Conservation (phyloP, 2,329 filamentous ascomycete species). For the Penicillium sp. region DNA sequence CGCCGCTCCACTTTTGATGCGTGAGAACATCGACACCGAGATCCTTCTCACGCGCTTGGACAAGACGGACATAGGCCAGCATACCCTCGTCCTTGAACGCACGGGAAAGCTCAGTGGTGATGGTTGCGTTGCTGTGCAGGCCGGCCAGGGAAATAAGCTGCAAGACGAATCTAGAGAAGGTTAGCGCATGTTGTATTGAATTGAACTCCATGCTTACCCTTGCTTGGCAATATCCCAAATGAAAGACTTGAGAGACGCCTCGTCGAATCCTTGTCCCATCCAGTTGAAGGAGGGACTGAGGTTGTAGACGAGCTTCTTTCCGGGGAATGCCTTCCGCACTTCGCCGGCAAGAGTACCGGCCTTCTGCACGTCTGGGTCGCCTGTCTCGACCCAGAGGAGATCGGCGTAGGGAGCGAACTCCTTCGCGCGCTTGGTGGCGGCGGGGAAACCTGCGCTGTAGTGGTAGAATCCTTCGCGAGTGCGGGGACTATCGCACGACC, state of each 20-base stretch:
- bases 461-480: conserved; percentile 74
- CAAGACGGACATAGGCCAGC: conserved; percentile 93
- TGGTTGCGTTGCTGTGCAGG: conserved; percentile 64
- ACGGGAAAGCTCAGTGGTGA: conserved; percentile 73
- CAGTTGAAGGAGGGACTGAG: conserved; percentile 97
- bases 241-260: conserved; percentile 81
- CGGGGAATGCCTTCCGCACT: conserved; percentile 69
- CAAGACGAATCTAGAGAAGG: conserved; percentile 55
- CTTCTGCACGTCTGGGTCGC: conserved; percentile 79
- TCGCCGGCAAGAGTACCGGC: conserved; percentile 73
- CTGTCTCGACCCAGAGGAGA: conserved; percentile 96
- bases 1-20: conserved; percentile 80
- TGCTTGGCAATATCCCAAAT: conserved; percentile 95
- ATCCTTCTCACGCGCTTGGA: conserved; percentile 89
- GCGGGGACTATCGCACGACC: conserved; percentile 88
- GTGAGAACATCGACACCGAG: conserved; percentile 88
- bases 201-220: conserved; percentile 58
- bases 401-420: conserved; percentile 92
- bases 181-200: conserved; percentile 15
- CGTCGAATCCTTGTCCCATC: conserved; percentile 91
- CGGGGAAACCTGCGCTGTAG: conserved; percentile 70
- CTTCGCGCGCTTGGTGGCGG: conserved; percentile 89
- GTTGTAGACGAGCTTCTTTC: conserved; percentile 95
- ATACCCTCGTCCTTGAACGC: conserved; percentile 90
- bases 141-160: conserved; percentile 67